phyloP scores from a whole-genome alignment of 2,329 filamentous ascomycete species.

The Lomentospora prolificans region DNA sequence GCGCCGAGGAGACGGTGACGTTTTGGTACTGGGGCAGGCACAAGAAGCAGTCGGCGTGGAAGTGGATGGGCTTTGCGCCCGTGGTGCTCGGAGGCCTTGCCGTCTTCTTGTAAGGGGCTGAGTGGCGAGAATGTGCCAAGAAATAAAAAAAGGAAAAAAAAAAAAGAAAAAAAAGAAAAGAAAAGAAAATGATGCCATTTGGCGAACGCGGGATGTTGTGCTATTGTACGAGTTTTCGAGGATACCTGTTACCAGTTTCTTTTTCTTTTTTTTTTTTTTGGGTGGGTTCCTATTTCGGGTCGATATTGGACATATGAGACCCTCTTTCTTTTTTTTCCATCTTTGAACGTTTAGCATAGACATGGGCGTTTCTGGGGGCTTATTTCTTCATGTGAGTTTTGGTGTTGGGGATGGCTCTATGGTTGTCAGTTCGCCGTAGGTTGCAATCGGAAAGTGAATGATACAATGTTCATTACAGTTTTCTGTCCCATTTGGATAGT shows the following conservation, averaged over 20 bases:
- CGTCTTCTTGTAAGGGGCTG: not conserved
- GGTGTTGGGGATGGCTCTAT: not conserved
- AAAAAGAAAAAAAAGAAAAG: no score
- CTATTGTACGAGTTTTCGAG: no score
- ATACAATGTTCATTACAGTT: no score
- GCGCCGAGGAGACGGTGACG: constrained; percentile 1
- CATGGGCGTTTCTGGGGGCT: not conserved
- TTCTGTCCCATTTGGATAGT: no score
- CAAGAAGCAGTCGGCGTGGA: not conserved
- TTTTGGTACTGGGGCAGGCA: constrained; percentile 5
- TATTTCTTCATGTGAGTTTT: not conserved
- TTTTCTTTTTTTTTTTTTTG: no score
- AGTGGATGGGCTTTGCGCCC: constrained; percentile 1
- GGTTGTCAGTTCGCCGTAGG: not conserved
- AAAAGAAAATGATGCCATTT: no score
- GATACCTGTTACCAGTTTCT: no score
- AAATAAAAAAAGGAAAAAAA: no score
- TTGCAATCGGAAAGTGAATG: not conserved
- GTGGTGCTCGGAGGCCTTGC: not conserved
- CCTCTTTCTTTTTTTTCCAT: not conserved
- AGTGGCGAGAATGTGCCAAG: not conserved
- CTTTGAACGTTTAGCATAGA: not conserved
- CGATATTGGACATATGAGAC: not conserved
- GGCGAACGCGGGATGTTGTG: no score
- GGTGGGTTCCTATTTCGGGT: no score